phyloP scores from a whole-genome alignment of 768 basidiomycete genomes.

The Tephrocybe sp. region DNA sequence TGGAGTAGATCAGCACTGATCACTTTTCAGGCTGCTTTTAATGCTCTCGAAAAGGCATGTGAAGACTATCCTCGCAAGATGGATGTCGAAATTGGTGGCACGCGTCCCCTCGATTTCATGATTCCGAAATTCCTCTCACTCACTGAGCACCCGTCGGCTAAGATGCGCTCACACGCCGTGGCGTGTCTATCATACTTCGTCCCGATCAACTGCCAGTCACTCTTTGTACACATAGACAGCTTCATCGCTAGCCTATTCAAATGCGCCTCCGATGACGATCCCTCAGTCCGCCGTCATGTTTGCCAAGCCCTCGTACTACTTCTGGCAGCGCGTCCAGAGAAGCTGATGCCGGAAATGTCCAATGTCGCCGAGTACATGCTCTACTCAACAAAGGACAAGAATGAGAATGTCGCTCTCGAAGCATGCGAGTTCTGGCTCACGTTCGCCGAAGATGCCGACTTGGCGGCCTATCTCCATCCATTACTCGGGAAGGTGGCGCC shows the following conservation, averaged over 20 bases:
- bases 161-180: constrained; percentile 92
- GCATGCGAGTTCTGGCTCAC: constrained; percentile 99
- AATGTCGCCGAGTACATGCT: constrained; percentile 99
- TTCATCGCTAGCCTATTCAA: constrained; percentile 95
- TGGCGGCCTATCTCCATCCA: constrained; percentile 82
- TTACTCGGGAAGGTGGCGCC: constrained; percentile 91
- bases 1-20: constrained; percentile 7
- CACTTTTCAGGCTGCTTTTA: constrained; percentile 75
- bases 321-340: constrained; percentile 90
- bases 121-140: constrained; percentile 92
- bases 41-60: constrained; percentile 91
- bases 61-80: constrained; percentile 96
- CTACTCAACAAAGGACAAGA: constrained; percentile 96
- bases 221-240: constrained; percentile 87
- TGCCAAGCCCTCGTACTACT: constrained; percentile 95
- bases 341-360: constrained; percentile 92
- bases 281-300: constrained; percentile 92
- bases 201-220: constrained; percentile 81
- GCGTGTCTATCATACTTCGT: constrained; percentile 95
- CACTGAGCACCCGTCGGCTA: constrained; percentile 80
- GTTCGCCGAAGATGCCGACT: constrained; percentile 92
- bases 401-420: constrained; percentile 94
- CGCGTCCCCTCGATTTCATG: constrained; percentile 94
- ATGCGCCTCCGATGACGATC: constrained; percentile 90
- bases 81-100: constrained; percentile 90